These are phyloP conservation scores for Graphiopsis chlorocephala DNA, from an alignment of 2,329 filamentous ascomycete species.

Conservation along the genomic window DNA sequence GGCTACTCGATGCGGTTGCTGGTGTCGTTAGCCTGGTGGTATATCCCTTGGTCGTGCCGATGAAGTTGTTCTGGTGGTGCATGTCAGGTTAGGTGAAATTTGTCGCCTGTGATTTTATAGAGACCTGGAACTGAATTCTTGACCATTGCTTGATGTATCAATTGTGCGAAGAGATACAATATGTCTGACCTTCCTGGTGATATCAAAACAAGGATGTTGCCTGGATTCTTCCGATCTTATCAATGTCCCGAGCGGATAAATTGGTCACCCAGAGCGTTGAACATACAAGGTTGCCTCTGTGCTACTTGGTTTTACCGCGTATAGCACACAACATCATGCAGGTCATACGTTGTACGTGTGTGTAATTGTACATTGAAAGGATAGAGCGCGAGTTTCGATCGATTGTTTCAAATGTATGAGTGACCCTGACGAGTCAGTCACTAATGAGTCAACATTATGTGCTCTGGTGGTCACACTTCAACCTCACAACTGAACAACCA, in stretches of 20 bases:
- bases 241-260: not conserved
- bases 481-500: not conserved
- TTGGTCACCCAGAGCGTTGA: not conserved
- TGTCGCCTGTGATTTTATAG: not conserved
- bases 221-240: not conserved
- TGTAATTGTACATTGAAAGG: not conserved
- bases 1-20: slow-evolving; percentile 26
- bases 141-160: not conserved
- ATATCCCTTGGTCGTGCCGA: slow-evolving; percentile 31
- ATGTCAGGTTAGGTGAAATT: slow-evolving; percentile 9
- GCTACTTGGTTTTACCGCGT: not conserved
- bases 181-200: not conserved
- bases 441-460: too few relatives aligned
- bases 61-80: slow-evolving; percentile 28
- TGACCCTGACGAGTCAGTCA: not conserved
- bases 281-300: not conserved
- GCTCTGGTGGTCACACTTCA: not conserved
- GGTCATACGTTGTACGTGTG: not conserved
- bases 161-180: not conserved
- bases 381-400: not conserved
- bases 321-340: not conserved
- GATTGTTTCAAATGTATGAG: not conserved
- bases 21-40: slow-evolving; percentile 27
- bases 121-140: not conserved
- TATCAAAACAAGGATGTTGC: not conserved